These are phyloP conservation scores for Annulohypoxylon bovei DNA, from an alignment of 495 filamentous ascomycete genomes.

Conservation along the genomic window DNA sequence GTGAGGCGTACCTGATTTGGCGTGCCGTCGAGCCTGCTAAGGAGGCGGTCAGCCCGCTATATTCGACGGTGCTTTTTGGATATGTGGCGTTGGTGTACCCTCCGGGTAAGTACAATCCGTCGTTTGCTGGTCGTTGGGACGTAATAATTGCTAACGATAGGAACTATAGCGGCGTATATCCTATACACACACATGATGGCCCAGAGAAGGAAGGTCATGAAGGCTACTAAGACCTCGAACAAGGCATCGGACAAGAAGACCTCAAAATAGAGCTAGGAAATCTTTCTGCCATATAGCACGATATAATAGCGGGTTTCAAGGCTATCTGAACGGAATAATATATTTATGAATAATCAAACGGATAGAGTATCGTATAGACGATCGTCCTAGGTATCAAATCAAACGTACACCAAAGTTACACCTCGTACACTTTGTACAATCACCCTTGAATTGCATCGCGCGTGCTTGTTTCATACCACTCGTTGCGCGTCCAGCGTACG, in stretches of 20 bases:
- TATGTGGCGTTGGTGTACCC: constrained; percentile 77
- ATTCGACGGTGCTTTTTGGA: constrained; percentile 46
- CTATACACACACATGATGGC: constrained; percentile 94
- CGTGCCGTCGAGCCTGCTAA: constrained; percentile 72
- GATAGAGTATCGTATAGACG: constrained; percentile 6
- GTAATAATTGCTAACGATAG: background rate
- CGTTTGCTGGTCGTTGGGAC: background rate
- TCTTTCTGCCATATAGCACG: background rate
- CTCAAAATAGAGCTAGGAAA: constrained; percentile 14
- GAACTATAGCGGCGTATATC: constrained; percentile 75
- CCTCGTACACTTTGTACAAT: background rate
- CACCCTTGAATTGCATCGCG: constrained; percentile 29
- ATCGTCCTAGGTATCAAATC: constrained; percentile 10
- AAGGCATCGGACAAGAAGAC: constrained; percentile 49
- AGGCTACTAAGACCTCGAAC: constrained; percentile 57
- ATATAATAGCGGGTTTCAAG: constrained; percentile 2
- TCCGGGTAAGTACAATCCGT: constrained; percentile 68
- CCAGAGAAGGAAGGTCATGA: constrained; percentile 82
- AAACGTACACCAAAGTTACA: constrained; percentile 1
- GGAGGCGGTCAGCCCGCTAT: constrained; percentile 59
- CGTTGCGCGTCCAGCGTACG: constrained; percentile 64
- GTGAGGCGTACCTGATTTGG: constrained; percentile 83
- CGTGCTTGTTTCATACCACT: constrained; percentile 59
- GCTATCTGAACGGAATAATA: background rate
- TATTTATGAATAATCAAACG: constrained; percentile 33